Percentiles rank a stretch among this genome's conserved stretches.
Conservation (phyloP, 345 rosid genomes). For the Populus pruinosa region DNA sequence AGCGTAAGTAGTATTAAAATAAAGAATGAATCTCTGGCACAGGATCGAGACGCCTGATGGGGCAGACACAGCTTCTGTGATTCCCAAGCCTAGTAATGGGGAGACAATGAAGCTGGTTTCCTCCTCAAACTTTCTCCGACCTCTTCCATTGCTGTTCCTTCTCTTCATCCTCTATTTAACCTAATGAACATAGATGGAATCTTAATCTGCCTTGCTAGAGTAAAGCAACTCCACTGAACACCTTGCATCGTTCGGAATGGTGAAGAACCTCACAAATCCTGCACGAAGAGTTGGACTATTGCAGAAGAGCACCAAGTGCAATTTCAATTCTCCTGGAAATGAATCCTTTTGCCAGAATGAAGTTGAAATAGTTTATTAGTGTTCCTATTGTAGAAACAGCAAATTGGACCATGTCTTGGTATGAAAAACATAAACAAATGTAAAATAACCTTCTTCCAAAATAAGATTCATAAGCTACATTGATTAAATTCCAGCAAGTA, state of each 20-base stretch:
- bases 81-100: slow-evolving; percentile 26
- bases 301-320: background rate
- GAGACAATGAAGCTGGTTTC: slow-evolving; percentile 40
- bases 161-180: slow-evolving; percentile 28
- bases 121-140: slow-evolving; percentile 40
- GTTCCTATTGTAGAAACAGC: background rate
- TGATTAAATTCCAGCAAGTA: background rate
- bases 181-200: slow-evolving; percentile 6
- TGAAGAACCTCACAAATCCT: background rate
- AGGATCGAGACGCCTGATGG: slow-evolving; percentile 33
- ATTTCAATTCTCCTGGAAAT: background rate
- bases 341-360: background rate
- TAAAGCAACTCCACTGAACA: background rate
- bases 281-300: background rate
- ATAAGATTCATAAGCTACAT: background rate
- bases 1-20: background rate
- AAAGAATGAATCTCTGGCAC: slow-evolving; percentile 6
- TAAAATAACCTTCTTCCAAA: background rate
- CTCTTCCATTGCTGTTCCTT: slow-evolving; percentile 29
- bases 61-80: slow-evolving; percentile 21
- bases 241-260: background rate
- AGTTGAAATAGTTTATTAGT: background rate
- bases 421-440: background rate
- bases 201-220: background rate
- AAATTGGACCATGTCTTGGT: background rate